Percentiles rank a stretch among this genome's conserved stretches.
These are phyloP conservation scores for Castanopsis chinensis DNA, from an alignment of 306 rosid genomes.

Conservation along the genomic window DNA sequence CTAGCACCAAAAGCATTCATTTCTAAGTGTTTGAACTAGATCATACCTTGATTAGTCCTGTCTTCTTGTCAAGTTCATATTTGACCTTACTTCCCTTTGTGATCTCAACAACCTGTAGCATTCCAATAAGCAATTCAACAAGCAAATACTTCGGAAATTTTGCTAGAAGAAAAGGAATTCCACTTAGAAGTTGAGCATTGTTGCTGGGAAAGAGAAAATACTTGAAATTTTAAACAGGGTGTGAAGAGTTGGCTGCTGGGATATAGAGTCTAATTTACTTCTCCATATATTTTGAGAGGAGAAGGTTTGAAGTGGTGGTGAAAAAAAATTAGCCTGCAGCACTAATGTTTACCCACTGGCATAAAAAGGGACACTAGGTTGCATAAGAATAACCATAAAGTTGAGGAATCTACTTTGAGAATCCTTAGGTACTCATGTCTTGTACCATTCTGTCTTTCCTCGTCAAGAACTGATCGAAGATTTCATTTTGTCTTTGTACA, in stretches of 20 bases:
- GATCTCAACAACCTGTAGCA: constrained; percentile 85
- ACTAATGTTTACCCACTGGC: not conserved
- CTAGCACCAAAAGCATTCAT: not conserved
- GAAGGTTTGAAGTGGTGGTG: not conserved
- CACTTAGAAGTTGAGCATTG: not conserved
- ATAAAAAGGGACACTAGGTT: not conserved
- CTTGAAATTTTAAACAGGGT: not conserved
- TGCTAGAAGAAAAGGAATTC: not conserved
- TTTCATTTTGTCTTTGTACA: not conserved
- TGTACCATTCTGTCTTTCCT: not conserved
- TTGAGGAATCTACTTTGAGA: too few species aligned
- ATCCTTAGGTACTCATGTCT: not conserved
- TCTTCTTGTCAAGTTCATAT: constrained; percentile 95
- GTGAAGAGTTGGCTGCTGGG: not conserved
- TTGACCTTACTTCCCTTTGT: constrained; percentile 95
- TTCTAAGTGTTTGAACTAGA: not conserved
- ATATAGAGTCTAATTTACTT: not conserved
- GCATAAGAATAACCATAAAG: too few species aligned
- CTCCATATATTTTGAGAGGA: not conserved
- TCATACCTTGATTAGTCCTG: constrained; percentile 88
- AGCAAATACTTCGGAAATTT: constrained; percentile 8
- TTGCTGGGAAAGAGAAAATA: not conserved
- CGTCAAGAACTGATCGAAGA: not conserved
- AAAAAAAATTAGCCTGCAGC: not conserved
- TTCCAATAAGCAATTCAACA: constrained; percentile 30